Evolutionary conservation across 2,329 filamentous ascomycete species (phyloP).

Genomic region (Monosporascus sp.): DNA sequence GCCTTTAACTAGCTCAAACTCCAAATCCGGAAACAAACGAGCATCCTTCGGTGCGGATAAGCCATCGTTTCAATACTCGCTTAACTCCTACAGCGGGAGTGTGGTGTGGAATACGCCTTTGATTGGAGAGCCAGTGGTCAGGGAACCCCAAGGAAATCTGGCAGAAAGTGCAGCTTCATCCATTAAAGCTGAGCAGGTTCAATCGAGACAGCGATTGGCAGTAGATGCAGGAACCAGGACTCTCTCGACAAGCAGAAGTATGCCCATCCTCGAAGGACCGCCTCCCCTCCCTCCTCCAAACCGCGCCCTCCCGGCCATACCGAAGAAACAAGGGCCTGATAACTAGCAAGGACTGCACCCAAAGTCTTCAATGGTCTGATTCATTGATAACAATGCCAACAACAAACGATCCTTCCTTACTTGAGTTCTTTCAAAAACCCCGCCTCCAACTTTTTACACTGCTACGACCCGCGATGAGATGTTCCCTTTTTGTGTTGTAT

Average conservation of each 20-base stretch:
- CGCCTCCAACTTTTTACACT: too few relatives aligned
- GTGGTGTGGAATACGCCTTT: not conserved
- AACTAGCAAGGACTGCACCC: not conserved
- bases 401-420: too few relatives aligned
- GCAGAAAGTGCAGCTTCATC: not conserved
- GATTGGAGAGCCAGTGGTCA: not conserved
- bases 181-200: not conserved
- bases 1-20: not conserved
- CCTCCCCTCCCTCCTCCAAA: slow-evolving; percentile 9
- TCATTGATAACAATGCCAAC: not conserved
- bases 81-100: not conserved
- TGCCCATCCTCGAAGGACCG: slow-evolving; percentile 11
- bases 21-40: not conserved
- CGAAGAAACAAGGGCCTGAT: slow-evolving; percentile 3
- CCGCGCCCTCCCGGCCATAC: slow-evolving; percentile 11
- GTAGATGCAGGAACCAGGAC: slow-evolving; percentile 1
- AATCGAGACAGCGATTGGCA: not conserved
- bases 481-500: too few relatives aligned
- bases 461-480: too few relatives aligned
- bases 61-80: not conserved
- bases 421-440: too few relatives aligned
- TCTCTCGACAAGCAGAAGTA: slow-evolving; percentile 6
- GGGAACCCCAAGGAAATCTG: not conserved
- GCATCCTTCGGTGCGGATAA: not conserved
- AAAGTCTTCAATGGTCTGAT: not conserved